Base-by-base conservation (phyloP, 1,139 yeast genomes). In the Keqinozyma sinolaborantium region DNA sequence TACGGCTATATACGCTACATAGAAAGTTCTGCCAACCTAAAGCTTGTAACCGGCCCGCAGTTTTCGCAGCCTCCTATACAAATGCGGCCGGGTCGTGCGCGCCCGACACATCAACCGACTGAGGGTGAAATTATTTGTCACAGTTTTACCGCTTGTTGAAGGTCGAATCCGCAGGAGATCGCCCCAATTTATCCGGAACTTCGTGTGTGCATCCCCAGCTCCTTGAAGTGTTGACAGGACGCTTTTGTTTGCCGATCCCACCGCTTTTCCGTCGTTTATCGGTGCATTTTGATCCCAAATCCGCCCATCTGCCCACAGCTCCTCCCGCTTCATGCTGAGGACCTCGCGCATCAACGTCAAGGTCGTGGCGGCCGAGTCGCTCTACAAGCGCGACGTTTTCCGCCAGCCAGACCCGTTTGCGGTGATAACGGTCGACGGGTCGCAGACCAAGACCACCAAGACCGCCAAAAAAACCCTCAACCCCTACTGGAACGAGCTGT, bases 321-420 rank as follows among this genome's bases (percentile, higher is more conserved):
- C n/a, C n/a, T n/a, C n/a, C n/a, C n/a, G n/a, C n/a, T n/a, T n/a
- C n/a, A 29, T 32, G 35, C 26, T 41, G 6, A 48, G 55, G 42
- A 48, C 57, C 35, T 50, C 68, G 3, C 52, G 58, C 12, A 69
- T 83, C 47, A 75, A 74, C 32, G 90, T 83, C 31, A 83, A 85
- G 54, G 83, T 92, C 30, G 92, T 92, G 37, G 97, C 97, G 23
- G 97, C 97, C 7, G 98, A 94, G 58, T 87, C 95, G 25, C 80
- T 92, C 38, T 88, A 86, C 60, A 92, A 92, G 60, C 74, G 99
- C 45, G 99, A 92, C 59, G 90, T 94, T 14, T 87, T 92, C 56
- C 80, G 95, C 47, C 85, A 82, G 44, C 98, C 99, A 1, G 98
- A 92, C 58, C 98, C 99, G 5, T 92, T 92, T 65, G 97, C 97